Conservation (phyloP, 805 yeast genomes). For the Candida coleopterorum region DNA sequence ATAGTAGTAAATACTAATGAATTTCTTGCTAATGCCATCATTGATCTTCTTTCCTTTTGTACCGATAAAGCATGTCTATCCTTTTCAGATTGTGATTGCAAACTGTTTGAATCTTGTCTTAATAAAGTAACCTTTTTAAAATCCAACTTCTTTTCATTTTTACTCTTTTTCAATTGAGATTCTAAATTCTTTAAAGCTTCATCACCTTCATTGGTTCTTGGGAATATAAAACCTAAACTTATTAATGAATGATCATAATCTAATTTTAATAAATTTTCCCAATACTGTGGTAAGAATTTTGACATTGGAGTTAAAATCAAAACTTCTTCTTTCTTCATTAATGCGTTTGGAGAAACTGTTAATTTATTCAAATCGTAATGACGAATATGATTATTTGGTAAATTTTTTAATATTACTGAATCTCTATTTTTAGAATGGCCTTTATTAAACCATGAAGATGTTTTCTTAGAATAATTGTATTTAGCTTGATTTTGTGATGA, state of each 20-base stretch:
- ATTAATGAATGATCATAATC: slow-evolving; percentile 80
- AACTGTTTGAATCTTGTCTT: slow-evolving; percentile 83
- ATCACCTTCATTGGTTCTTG: slow-evolving; percentile 81
- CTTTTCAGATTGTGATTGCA: slow-evolving; percentile 71
- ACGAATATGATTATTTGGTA: slow-evolving; percentile 69
- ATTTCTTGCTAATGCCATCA: slow-evolving; percentile 94
- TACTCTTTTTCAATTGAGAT: slow-evolving; percentile 66
- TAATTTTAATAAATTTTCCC: slow-evolving; percentile 75
- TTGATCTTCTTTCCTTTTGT: slow-evolving; percentile 83
- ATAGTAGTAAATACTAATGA: slow-evolving; percentile 84
- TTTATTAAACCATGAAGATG: slow-evolving; percentile 40
- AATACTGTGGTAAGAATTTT: slow-evolving; percentile 76
- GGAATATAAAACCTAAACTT: slow-evolving; percentile 88
- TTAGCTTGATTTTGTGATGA: slow-evolving; percentile 23
- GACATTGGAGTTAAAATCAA: slow-evolving; percentile 89
- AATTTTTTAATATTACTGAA: slow-evolving; percentile 51
- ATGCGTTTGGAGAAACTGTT: slow-evolving; percentile 66
- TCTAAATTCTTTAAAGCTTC: slow-evolving; percentile 68
- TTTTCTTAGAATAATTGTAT: slow-evolving; percentile 43
- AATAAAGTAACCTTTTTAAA: slow-evolving; percentile 82
- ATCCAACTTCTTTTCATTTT: slow-evolving; percentile 54
- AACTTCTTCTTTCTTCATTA: slow-evolving; percentile 73
- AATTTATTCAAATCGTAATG: slow-evolving; percentile 82
- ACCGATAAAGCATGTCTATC: slow-evolving; percentile 84
- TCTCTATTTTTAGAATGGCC: slow-evolving; percentile 44